A percentile compares a stretch with the other conserved stretches of the same genome.
Conservation (phyloP, 2,329 filamentous ascomycete genomes). For the Beauveria sp. region DNA sequence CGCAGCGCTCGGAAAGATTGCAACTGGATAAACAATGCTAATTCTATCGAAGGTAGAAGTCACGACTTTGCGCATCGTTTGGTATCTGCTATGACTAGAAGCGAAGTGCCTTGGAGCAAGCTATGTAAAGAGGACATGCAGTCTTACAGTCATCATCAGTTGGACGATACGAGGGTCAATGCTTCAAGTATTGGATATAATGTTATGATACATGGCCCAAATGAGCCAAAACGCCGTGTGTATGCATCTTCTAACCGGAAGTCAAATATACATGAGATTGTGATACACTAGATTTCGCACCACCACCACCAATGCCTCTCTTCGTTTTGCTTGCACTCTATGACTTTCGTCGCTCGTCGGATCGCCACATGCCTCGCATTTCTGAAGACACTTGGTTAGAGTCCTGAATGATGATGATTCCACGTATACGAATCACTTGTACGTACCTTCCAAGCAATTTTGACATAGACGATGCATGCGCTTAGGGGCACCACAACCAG, state of each 20-base stretch:
- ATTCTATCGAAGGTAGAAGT: no score
- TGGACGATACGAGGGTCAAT: background rate
- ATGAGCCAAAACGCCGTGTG: slow-evolving; percentile 25
- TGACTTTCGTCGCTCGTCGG: slow-evolving; percentile 6
- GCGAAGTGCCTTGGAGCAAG: background rate
- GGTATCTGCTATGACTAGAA: no score
- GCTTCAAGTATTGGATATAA: background rate
- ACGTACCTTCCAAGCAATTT: slow-evolving; percentile 74
- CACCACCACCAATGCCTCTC: slow-evolving; percentile 1
- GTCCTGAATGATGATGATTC: no score
- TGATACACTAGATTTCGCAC: slow-evolving; percentile 17
- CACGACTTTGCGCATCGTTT: no score
- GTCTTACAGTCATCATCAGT: background rate
- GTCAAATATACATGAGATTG: slow-evolving; percentile 23
- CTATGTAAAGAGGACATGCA: background rate
- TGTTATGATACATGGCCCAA: slow-evolving; percentile 23
- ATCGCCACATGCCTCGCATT: slow-evolving; percentile 37
- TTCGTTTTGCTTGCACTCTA: background rate
- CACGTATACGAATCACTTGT: background rate
- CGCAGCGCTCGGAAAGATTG: background rate
- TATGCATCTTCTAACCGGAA: slow-evolving; percentile 23
- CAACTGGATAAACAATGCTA: background rate
- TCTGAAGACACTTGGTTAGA: slow-evolving; percentile 25
- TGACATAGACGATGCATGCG: slow-evolving; percentile 83
- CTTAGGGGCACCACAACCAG: slow-evolving; percentile 81